These are phyloP conservation scores for Tetratostichococcus sp. DNA, from an alignment of 139 green algal genomes.

Conservation along the genomic window DNA sequence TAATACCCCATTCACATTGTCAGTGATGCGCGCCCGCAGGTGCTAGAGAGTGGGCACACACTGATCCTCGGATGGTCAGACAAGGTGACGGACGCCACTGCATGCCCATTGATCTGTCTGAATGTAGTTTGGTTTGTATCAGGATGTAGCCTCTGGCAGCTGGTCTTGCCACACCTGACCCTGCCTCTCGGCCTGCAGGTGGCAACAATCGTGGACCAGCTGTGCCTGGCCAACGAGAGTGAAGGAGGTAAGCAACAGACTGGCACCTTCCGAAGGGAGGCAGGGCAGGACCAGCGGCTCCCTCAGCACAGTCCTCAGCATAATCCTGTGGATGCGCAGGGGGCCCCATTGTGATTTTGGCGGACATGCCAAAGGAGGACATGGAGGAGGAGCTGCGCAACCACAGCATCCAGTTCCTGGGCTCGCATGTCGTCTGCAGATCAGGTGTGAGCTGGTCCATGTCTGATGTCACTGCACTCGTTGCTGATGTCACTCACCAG, in stretches of 20 bases:
- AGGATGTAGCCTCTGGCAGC: not conserved
- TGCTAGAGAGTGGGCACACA: slow-evolving; percentile 51
- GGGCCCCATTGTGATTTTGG: slow-evolving; percentile 43
- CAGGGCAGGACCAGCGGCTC: not conserved
- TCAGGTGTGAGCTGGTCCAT: not conserved
- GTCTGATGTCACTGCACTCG: not conserved
- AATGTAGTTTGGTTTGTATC: not conserved
- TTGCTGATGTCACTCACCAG: not conserved
- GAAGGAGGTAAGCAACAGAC: slow-evolving; percentile 23
- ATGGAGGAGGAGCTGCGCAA: slow-evolving; percentile 49
- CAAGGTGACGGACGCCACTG: slow-evolving; percentile 3
- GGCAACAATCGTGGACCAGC: slow-evolving; percentile 47
- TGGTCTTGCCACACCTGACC: not conserved
- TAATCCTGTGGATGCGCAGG: not conserved
- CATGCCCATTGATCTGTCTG: no score
- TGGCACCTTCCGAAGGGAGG: no score
- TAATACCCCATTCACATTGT: no score
- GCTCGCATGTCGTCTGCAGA: slow-evolving; percentile 49
- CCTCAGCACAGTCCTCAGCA: not conserved
- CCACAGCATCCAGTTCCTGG: slow-evolving; percentile 25
- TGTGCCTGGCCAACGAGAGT: slow-evolving; percentile 47
- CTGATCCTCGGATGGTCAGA: slow-evolving; percentile 58
- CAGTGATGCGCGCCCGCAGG: not conserved
- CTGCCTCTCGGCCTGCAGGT: not conserved
- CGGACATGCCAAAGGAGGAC: slow-evolving; percentile 52